Evolutionary conservation across 169 alveolate species (phyloP), one percentile per base, ranked within the genome.

Genomic region (Cryptosporidium ubiquitum): DNA sequence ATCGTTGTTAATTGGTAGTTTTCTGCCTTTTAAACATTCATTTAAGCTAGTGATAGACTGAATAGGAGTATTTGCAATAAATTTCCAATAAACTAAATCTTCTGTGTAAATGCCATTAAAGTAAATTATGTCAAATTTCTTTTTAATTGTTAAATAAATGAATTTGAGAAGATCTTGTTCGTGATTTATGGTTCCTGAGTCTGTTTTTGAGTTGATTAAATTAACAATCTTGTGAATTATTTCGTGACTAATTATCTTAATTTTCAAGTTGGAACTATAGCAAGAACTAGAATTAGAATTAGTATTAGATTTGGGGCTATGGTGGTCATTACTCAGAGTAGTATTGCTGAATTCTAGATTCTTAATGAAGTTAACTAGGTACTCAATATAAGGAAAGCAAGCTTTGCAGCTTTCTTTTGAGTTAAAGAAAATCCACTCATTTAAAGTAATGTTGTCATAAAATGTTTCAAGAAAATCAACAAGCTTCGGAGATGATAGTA

Each of bases 391-490:
- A 55, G 85, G 85, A 40, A 73, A 73, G 20, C 16, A 37, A 14
- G 55, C 70, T 14, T n/a, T 29, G 42, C 58, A 18, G 0, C 31
- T 39, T 37, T 73, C 55, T 16, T 42, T 73, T 18, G 29, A 73
- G n/a, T 31, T 20, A 3, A 55, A 70, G 55, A 73, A 73, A 26
- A 55, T 73, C 85, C 85, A 73, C 2, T 73, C 85, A 51, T 73
- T 73, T 44, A 57, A 58, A 33, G 85, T 73, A 31, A 73, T 55
- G n/a, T 73, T 73, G 49, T 73, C 85, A n/a, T 73, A 73, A 40
- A 51, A 73, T 10, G 55, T 57, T 57, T 73, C 85, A 3, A 73
- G 69, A 31, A 5, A 58, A 0, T 73, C 85, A 18, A 57, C 31
- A 33, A 61, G 39, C 18, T 26, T 31, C 5, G 57, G 51, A 5